Percentiles rank a stretch among this genome's conserved stretches.
These are phyloP conservation scores for Neurospora tetrasperma DNA, from an alignment of 495 filamentous ascomycete genomes.

Conservation along the genomic window DNA sequence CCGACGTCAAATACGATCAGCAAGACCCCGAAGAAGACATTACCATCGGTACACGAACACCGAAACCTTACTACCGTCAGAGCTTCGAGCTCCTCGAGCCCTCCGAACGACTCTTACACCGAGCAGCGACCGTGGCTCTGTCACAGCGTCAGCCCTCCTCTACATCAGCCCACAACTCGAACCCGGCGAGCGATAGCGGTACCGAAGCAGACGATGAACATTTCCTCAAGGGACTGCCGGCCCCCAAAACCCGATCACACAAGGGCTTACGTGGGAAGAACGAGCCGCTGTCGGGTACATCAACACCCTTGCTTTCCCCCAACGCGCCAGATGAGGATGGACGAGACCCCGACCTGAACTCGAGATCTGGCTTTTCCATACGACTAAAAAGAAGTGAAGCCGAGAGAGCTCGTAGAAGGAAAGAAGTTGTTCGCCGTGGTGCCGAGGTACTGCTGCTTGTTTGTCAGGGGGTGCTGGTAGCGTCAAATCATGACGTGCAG, in stretches of 20 bases:
- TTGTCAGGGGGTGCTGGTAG: conserved; percentile 30
- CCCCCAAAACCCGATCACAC: conserved; percentile 55
- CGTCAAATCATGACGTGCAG: conserved; percentile 21
- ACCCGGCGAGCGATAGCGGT: conserved; percentile 70
- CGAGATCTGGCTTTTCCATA: background rate
- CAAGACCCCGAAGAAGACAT: conserved; percentile 22
- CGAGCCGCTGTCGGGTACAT: conserved; percentile 35
- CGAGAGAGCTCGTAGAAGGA: conserved; percentile 30
- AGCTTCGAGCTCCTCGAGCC: conserved; percentile 39
- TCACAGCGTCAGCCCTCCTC: conserved; percentile 9
- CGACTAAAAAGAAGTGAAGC: conserved; percentile 15
- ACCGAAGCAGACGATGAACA: conserved; percentile 87
- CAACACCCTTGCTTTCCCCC: conserved; percentile 51
- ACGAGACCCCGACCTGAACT: background rate
- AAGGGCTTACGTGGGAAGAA: conserved; percentile 60
- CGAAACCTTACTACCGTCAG: conserved; percentile 63
- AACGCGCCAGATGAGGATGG: conserved; percentile 47
- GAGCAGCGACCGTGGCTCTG: background rate
- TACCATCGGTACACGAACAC: conserved; percentile 57
- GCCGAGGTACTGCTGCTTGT: conserved; percentile 35
- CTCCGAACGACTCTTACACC: conserved; percentile 20
- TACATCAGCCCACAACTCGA: conserved; percentile 32
- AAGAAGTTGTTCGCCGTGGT: conserved; percentile 33
- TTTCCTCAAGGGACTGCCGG: conserved; percentile 70
- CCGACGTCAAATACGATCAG: conserved; percentile 5